Percentiles rank a stretch among this genome's conserved stretches.
Conservation (phyloP, 2,329 filamentous ascomycete genomes). For the Cercospora sp. region DNA sequence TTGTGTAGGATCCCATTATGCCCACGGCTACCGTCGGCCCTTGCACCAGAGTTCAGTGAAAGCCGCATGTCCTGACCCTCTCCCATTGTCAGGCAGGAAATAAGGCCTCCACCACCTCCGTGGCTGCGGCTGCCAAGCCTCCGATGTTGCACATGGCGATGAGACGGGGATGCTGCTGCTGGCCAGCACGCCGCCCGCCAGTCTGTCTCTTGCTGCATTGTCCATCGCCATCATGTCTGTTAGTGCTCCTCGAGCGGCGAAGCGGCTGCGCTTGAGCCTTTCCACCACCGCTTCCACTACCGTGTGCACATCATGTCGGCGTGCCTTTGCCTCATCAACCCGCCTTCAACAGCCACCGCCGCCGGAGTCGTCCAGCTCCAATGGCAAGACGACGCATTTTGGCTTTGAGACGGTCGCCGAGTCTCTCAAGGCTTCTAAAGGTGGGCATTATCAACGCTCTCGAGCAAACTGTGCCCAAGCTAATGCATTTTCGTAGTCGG, state of each 20-base stretch:
- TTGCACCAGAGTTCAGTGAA: not conserved
- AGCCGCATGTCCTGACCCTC: not conserved
- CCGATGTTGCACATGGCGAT: not conserved
- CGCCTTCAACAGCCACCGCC: slow-evolving; percentile 30
- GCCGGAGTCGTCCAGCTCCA: slow-evolving; percentile 35
- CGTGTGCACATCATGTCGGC: slow-evolving; percentile 31
- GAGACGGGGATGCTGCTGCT: not conserved
- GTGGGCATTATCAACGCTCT: slow-evolving; percentile 40
- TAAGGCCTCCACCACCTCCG: not conserved
- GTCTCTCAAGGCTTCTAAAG: slow-evolving; percentile 69
- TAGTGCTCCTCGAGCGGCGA: slow-evolving; percentile 33
- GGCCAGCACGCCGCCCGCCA: not conserved
- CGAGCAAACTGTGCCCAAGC: not conserved
- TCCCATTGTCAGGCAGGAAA: not conserved
- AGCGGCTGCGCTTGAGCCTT: slow-evolving; percentile 34
- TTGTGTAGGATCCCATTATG: not conserved
- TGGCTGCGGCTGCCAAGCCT: not conserved
- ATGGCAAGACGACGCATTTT: slow-evolving; percentile 76
- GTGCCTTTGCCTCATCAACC: slow-evolving; percentile 24
- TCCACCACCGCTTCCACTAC: slow-evolving; percentile 6
- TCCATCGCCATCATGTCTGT: slow-evolving; percentile 27
- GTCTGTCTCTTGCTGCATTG: not conserved
- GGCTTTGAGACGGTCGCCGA: slow-evolving; percentile 85
- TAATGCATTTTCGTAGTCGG: slow-evolving; percentile 58
- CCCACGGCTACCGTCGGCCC: slow-evolving; percentile 7